Conservation (phyloP, 306 rosid genomes). For the Senna tora region DNA sequence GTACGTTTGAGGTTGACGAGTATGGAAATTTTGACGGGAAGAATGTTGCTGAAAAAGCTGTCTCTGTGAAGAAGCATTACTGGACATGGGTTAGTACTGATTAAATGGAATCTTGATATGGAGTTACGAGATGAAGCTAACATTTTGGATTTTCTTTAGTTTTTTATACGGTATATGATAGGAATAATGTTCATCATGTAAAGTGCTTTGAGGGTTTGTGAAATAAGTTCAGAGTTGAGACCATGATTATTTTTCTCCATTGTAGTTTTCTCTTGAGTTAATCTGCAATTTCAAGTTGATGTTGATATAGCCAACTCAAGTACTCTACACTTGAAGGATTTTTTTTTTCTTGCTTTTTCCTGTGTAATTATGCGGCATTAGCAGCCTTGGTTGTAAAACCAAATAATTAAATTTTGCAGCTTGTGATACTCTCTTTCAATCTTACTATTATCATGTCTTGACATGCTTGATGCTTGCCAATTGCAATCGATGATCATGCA, state of each 20-base stretch:
- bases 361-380: slow-evolving; percentile 13
- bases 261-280: slow-evolving; percentile 6
- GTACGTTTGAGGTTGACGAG: slow-evolving; percentile 77
- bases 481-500: not conserved
- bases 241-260: not conserved
- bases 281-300: slow-evolving; percentile 10
- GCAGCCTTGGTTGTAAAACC: slow-evolving; percentile 22
- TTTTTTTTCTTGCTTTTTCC: slow-evolving; percentile 13
- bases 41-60: slow-evolving; percentile 57
- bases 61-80: slow-evolving; percentile 86
- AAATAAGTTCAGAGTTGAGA: slow-evolving; percentile 22
- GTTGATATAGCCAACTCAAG: slow-evolving; percentile 25
- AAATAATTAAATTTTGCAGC: not conserved
- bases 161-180: slow-evolving; percentile 32
- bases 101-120: slow-evolving; percentile 49
- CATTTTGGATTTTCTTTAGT: slow-evolving; percentile 7
- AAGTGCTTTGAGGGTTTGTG: slow-evolving; percentile 30
- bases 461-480: slow-evolving; percentile 13
- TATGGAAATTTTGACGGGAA: slow-evolving; percentile 46
- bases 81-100: slow-evolving; percentile 92
- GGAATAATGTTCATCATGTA: slow-evolving; percentile 32
- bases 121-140: slow-evolving; percentile 19
- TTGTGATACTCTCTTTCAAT: slow-evolving; percentile 17
- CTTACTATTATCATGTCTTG: slow-evolving; percentile 8
- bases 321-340: not conserved